phyloP scores from a whole-genome alignment of 306 rosid species.

The Trifolium fragiferum region DNA sequence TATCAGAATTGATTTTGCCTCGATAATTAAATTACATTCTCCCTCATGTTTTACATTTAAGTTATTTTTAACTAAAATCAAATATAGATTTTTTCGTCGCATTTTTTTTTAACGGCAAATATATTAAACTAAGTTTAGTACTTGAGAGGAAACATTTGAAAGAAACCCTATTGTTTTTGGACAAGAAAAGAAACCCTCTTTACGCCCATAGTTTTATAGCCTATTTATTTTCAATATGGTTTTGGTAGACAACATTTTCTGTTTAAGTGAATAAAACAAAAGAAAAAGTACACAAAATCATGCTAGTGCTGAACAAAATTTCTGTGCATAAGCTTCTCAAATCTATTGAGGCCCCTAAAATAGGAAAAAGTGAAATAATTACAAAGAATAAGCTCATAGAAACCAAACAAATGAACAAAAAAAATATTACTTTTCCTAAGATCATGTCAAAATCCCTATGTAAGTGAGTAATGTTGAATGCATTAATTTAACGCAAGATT shows the following conservation, averaged over 20 bases:
- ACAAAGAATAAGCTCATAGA: not conserved
- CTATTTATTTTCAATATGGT: constrained; percentile 26
- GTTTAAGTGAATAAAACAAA: constrained; percentile 48
- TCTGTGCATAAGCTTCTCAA: constrained; percentile 38
- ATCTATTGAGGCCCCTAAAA: constrained; percentile 36
- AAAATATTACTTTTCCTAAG: constrained; percentile 19
- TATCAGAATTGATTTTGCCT: not conserved
- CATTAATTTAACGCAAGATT: constrained; percentile 32
- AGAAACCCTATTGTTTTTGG: not conserved
- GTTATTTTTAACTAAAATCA: no score
- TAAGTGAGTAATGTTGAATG: not conserved
- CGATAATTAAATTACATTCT: no score
- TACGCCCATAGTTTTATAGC: constrained; percentile 51
- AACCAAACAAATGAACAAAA: no score
- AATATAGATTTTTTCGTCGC: no score
- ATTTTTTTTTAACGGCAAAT: no score
- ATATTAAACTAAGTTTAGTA: no score
- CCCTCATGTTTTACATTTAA: no score
- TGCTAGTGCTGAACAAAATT: constrained; percentile 32
- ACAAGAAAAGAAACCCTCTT: constrained; percentile 27
- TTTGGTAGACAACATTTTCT: constrained; percentile 35
- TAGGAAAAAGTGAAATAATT: constrained; percentile 32
- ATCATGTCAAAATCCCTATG: constrained; percentile 33
- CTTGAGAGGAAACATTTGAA: constrained; percentile 32
- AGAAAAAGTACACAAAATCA: constrained; percentile 37